phyloP scores from a whole-genome alignment of 169 alveolate genomes.

The Plasmodium gallinaceum region DNA sequence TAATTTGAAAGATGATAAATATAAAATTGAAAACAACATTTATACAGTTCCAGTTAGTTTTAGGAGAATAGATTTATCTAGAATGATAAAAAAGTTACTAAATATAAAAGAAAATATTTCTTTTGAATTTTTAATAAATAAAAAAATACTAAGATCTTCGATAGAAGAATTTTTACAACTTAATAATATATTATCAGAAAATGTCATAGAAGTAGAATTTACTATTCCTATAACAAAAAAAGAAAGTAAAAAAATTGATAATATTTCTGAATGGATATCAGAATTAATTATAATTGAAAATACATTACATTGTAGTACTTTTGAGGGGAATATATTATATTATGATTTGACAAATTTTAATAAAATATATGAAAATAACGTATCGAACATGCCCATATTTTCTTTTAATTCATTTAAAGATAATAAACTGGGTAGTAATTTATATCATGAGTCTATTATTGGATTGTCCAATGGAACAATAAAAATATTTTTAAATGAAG shows the following conservation, averaged over 20 bases:
- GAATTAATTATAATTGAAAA: constrained; percentile 35
- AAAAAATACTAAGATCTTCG: constrained; percentile 68
- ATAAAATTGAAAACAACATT: constrained; percentile 44
- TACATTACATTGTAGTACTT: constrained; percentile 58
- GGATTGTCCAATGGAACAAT: constrained; percentile 60
- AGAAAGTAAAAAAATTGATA: constrained; percentile 34
- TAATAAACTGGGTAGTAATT: constrained; percentile 4
- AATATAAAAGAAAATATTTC: constrained; percentile 53
- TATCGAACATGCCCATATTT: constrained; percentile 27
- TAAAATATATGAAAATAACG: constrained; percentile 35
- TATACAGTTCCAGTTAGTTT: constrained; percentile 62
- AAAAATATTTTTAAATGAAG: constrained; percentile 56
- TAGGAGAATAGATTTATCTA: constrained; percentile 72
- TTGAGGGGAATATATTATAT: constrained; percentile 52
- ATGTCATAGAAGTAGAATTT: constrained; percentile 37
- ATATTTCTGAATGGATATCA: constrained; percentile 68
- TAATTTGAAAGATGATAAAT: constrained; percentile 43
- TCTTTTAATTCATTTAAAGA: constrained; percentile 43
- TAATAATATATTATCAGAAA: constrained; percentile 58
- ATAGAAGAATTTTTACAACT: constrained; percentile 52
- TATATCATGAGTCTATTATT: constrained; percentile 37
- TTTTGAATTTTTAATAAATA: constrained; percentile 68
- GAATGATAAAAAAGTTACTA: constrained; percentile 59
- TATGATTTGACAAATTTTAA: constrained; percentile 41
- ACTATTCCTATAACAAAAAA: constrained; percentile 43